Base-by-base conservation (phyloP, 257 asterid species). In the Ilex asprella region DNA sequence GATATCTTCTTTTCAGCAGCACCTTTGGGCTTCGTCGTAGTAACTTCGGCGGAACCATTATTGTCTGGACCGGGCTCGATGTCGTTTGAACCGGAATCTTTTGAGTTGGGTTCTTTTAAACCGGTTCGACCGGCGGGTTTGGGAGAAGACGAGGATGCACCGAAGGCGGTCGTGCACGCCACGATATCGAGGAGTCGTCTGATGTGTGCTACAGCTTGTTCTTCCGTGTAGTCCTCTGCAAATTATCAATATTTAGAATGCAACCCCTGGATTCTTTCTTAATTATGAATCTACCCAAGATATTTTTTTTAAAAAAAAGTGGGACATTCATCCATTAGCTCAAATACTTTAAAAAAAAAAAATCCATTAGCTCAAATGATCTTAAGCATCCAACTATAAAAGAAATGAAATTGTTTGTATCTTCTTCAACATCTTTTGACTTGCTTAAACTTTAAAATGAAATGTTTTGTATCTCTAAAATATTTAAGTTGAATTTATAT, bases 171-270 rank as follows among this genome's bases (percentile, higher is more conserved):
- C 10, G 95, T 84, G 76, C 93, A 84, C 10, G 95, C 83, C 12
- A 77, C 87, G 6, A 84, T 84, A 71, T 87, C 93, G 2, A 87
- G 74, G 39, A 87, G 82, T 56, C 93, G 86, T 72, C 95, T 61
- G 16, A 84, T 73, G 76, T 87, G 95, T 12, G 70, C 77, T 74
- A 84, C 90, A 10, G 89, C 78, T 74, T 81, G 79, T 15, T 55
- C 71, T 74, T 89, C 95, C 58, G 84, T 79, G 81, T 86, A 89
- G 59, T 86, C 89, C 80, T 83, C 97, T 86, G 82, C 70, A 74
- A 43, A 46, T 21, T 53, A 64, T 72, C 9, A 66, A 5, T 44
- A 44, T 44, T 44, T 44, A 44, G 27, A 21, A 21, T 21, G 27
- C 27, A 21, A 21, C 27, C 27, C 27, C 27, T 21, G 27, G 27